phyloP scores from a whole-genome alignment of 1,139 yeast species.

The Diutina rugosa region DNA sequence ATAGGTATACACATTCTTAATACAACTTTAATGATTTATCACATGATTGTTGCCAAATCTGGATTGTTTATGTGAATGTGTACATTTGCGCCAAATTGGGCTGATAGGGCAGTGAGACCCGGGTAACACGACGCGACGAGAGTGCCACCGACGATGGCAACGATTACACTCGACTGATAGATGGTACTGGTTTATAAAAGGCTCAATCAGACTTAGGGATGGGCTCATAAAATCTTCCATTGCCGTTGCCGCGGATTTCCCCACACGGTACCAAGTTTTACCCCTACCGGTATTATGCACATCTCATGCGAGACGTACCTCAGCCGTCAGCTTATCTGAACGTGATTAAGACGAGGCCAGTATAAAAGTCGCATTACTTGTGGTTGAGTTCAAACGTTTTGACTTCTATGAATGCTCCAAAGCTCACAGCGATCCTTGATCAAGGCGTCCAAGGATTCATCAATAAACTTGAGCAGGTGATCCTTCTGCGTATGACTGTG shows the following conservation, averaged over 20 bases:
- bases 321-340: neutral
- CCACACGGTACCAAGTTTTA: neutral
- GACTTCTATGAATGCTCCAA: neutral
- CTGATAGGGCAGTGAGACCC: neutral
- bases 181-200: neutral
- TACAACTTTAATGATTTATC: neutral
- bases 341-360: neutral
- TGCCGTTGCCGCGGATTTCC: neutral
- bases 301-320: neutral
- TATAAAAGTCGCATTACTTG: neutral
- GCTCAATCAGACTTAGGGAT: neutral
- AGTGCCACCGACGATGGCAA: neutral
- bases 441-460: neutral
- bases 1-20: neutral
- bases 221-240: neutral
- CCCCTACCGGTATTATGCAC: neutral
- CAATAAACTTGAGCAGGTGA: neutral
- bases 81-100: neutral
- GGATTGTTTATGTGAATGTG: neutral
- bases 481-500: neutral
- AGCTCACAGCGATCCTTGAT: neutral
- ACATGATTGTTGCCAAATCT: neutral
- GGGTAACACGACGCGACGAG: neutral
- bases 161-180: neutral
- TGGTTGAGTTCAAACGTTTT: neutral